Evolutionary conservation across 768 basidiomycete genomes (phyloP).

Genomic region (Coprinellus micaceus): DNA sequence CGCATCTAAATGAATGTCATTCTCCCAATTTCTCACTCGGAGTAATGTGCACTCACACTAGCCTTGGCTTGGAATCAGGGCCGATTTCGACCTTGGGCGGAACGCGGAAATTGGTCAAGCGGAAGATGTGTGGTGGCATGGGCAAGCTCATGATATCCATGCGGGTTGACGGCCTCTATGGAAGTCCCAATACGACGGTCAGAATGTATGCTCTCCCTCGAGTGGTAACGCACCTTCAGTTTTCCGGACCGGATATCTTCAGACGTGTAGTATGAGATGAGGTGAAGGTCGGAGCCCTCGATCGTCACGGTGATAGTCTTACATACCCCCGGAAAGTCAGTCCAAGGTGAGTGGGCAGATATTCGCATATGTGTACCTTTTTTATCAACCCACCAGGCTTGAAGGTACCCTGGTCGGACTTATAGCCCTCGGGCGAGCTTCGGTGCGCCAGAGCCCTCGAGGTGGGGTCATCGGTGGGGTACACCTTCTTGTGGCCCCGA

Average conservation of each 20-base stretch:
- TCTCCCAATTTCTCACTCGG: constrained; percentile 9
- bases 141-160: constrained; percentile 68
- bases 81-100: constrained; percentile 78
- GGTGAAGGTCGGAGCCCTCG: constrained; percentile 75
- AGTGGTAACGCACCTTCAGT: constrained; percentile 41
- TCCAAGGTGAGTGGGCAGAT: too few species aligned
- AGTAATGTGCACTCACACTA: constrained; percentile 47
- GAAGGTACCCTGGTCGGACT: constrained; percentile 55
- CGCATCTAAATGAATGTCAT: constrained; percentile 27
- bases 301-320: constrained; percentile 86
- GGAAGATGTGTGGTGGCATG: constrained; percentile 75
- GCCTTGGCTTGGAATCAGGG: constrained; percentile 61
- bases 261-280: constrained; percentile 80
- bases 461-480: constrained; percentile 46
- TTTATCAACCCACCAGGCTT: constrained; percentile 76
- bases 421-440: constrained; percentile 39
- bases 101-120: constrained; percentile 76
- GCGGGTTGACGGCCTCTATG: constrained; percentile 60
- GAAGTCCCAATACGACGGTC: neutral
- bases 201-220: neutral
- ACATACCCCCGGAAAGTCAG: too few species aligned
- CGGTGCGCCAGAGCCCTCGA: constrained; percentile 36
- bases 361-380: constrained; percentile 45
- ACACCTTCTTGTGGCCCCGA: constrained; percentile 49
- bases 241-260: constrained; percentile 71